phyloP scores from a whole-genome alignment of 805 yeast species.

The Metschnikowia aberdeeniae region DNA sequence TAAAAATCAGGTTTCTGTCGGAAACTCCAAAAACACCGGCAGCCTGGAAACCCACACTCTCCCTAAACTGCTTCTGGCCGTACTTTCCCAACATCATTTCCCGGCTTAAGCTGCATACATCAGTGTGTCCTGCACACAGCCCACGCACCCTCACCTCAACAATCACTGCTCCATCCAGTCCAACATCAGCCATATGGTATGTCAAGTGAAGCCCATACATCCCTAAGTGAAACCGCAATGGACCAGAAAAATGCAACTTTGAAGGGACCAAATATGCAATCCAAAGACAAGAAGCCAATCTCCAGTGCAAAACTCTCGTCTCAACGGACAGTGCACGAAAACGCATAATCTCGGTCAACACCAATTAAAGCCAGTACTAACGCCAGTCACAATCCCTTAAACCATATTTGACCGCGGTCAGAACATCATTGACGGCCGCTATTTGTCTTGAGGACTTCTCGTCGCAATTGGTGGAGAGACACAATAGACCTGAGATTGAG shows the following conservation, averaged over 20 bases:
- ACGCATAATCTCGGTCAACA: not conserved
- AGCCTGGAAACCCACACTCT: too few species aligned
- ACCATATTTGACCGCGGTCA: constrained; percentile 91
- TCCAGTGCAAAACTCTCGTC: not conserved
- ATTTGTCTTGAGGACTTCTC: constrained; percentile 89
- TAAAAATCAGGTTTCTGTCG: not conserved
- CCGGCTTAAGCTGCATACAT: too few species aligned
- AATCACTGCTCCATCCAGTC: too few species aligned
- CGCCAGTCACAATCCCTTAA: constrained; percentile 90
- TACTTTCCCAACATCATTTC: too few species aligned
- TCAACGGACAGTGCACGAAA: not conserved
- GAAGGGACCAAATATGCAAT: not conserved
- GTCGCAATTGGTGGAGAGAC: constrained; percentile 94
- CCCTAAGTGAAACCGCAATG: not conserved
- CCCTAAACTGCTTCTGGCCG: not conserved
- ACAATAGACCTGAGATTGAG: constrained; percentile 95
- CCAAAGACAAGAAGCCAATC: too few species aligned
- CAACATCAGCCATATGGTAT: too few species aligned
- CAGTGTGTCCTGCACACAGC: too few species aligned
- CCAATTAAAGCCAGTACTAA: constrained; percentile 10
- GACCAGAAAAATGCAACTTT: not conserved
- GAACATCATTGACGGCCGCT: constrained; percentile 90
- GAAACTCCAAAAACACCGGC: not conserved
- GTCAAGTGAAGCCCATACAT: too few species aligned
- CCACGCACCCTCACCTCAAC: too few species aligned